Evolutionary conservation across 768 basidiomycete genomes (phyloP).

Genomic region (Leccinum disarticulatum): DNA sequence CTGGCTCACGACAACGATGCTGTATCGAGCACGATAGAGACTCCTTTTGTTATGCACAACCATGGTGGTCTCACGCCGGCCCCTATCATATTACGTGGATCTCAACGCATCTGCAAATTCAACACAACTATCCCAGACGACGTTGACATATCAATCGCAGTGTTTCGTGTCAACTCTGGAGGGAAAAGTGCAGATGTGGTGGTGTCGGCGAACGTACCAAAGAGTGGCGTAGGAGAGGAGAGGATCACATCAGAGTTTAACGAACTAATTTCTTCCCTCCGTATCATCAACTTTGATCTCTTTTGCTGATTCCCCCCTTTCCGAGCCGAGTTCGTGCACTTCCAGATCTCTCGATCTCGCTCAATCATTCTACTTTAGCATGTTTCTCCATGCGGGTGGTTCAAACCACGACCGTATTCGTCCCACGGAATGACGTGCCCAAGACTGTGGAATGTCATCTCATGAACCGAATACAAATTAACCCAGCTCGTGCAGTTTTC

Average conservation of each 20-base stretch:
- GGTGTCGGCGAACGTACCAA: slow-evolving; percentile 81
- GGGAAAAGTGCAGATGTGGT: slow-evolving; percentile 76
- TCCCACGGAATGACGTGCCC: neutral
- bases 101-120: slow-evolving; percentile 77
- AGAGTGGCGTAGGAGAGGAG: slow-evolving; percentile 41
- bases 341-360: slow-evolving; percentile 2
- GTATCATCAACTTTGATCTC: slow-evolving; percentile 65
- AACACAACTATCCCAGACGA: slow-evolving; percentile 58
- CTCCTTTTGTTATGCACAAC: slow-evolving; percentile 41
- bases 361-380: neutral
- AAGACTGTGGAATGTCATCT: slow-evolving; percentile 3
- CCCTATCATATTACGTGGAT: slow-evolving; percentile 64
- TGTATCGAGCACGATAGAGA: slow-evolving; percentile 43
- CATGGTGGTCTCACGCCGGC: slow-evolving; percentile 52
- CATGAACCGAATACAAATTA: neutral
- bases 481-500: neutral
- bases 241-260: slow-evolving; percentile 47
- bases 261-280: slow-evolving; percentile 54
- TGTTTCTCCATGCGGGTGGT: neutral
- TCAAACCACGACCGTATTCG: neutral
- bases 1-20: slow-evolving; percentile 91
- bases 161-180: slow-evolving; percentile 66
- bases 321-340: neutral
- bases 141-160: slow-evolving; percentile 74
- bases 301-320: slow-evolving; percentile 50